Evolutionary conservation across 2,329 filamentous ascomycete genomes (phyloP), one percentile per base, ranked within the genome.

Genomic region (Aureobasidium sp.): DNA sequence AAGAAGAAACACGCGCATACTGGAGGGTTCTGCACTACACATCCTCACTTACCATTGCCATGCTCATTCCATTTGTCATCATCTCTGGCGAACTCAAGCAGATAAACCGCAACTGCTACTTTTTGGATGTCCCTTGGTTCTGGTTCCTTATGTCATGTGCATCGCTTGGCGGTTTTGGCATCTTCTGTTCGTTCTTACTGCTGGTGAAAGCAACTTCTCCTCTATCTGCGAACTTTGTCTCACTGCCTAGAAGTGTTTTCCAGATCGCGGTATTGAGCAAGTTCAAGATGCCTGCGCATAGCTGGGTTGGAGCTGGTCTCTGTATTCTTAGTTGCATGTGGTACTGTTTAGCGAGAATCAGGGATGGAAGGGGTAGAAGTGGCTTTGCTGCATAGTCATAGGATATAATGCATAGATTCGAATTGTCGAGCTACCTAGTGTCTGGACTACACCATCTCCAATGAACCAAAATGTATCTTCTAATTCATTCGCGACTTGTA

Each of bases 71-170:
- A 1, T 78, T 86, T 50, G 79, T 85, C 25, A 71, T 86, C 31
- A 67, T 87, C 23, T 84, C 81, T 2, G 85, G 85, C 38, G 85
- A 87, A 61, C 69, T 85, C 2, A 71, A 74, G 7, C 78, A 83
- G 64, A 85, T 87, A 40, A 77, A 77, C 61, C 80, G 82, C 23
- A 86, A 87, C 67, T 85, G 85, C 64, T 85, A 86, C 63, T 83
- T 86, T 73, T 78, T 87, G 15, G 85, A 87, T 66, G 82, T 86
- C 1, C 83, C 84, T 3, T 87, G 84, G 72, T 86, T 86, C 75
- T 87, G 85, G 85, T 75, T 87, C 48, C 82, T 87, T 79, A 81
- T 83, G 45, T 70, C 81, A 5, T 83, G 83, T 64, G 83, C 82
- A 3, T 82, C 82, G 2, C 72, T 84, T 9, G 82, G 81, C 4